These are phyloP conservation scores for Epichloe elymi DNA, from an alignment of 2,329 filamentous ascomycete genomes.

Conservation along the genomic window DNA sequence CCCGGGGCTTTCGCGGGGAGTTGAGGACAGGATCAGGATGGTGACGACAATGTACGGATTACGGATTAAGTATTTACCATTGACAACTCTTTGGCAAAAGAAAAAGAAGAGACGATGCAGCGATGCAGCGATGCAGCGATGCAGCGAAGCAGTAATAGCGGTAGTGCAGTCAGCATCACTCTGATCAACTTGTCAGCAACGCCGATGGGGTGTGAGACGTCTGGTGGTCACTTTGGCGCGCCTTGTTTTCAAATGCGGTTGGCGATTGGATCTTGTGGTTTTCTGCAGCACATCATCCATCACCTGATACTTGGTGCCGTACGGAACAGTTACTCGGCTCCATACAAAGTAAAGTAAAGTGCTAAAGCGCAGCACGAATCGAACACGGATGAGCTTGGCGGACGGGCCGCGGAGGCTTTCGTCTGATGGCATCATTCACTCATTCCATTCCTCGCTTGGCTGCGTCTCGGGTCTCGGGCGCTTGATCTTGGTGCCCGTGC, in stretches of 20 bases:
- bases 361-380: neutral
- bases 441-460: neutral
- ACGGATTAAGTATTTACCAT: too few relatives aligned
- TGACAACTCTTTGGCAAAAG: too few relatives aligned
- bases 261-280: neutral
- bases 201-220: neutral
- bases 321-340: too few relatives aligned
- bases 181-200: neutral
- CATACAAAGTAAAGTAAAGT: neutral
- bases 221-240: neutral
- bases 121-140: too few relatives aligned
- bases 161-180: too few relatives aligned
- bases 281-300: neutral
- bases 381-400: neutral
- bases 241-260: neutral
- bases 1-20: constrained; percentile 3
- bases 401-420: neutral
- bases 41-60: too few relatives aligned
- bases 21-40: too few relatives aligned
- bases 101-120: too few relatives aligned
- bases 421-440: neutral
- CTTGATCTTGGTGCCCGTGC: neutral
- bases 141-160: too few relatives aligned
- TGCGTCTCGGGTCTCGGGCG: neutral
- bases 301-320: too few relatives aligned